Percentiles rank a stretch among this genome's conserved stretches.
phyloP scores from a whole-genome alignment of 371 early-diverging fungal genomes.

The Rhizopus microsporus region DNA sequence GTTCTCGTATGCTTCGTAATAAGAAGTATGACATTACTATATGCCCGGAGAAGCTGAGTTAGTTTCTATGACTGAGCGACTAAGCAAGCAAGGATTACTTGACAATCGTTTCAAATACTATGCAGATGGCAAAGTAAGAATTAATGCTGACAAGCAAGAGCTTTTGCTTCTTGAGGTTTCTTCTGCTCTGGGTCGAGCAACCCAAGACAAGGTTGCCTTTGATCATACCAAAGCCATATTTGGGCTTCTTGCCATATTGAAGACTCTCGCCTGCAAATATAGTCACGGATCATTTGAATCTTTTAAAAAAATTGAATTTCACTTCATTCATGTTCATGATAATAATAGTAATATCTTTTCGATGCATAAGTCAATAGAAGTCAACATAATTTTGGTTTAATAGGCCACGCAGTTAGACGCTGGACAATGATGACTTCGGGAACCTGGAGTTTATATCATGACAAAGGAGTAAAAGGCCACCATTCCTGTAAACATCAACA shows the following conservation, averaged over 20 bases:
- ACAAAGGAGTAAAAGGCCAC: slow-evolving; percentile 16
- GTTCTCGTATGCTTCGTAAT: slow-evolving; percentile 13
- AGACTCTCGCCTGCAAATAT: slow-evolving; percentile 12
- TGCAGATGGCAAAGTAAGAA: slow-evolving; percentile 16
- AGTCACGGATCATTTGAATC: slow-evolving; percentile 15
- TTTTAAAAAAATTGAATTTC: slow-evolving; percentile 15
- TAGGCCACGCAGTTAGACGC: slow-evolving; percentile 14
- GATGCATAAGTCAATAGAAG: slow-evolving; percentile 14
- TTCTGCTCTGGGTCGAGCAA: slow-evolving; percentile 18
- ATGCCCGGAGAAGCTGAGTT: slow-evolving; percentile 11
- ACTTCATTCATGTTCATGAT: slow-evolving; percentile 16
- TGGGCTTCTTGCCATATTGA: slow-evolving; percentile 15
- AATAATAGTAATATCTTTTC: slow-evolving; percentile 11
- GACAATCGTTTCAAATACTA: slow-evolving; percentile 16
- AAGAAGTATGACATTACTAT: slow-evolving; percentile 14
- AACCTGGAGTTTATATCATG: slow-evolving; percentile 15
- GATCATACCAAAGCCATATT: slow-evolving; percentile 20
- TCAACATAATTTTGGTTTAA: slow-evolving; percentile 14
- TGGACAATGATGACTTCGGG: slow-evolving; percentile 16
- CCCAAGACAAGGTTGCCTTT: slow-evolving; percentile 21
- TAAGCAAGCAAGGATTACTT: slow-evolving; percentile 15
- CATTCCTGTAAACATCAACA: slow-evolving; percentile 15
- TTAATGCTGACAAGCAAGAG: slow-evolving; percentile 12
- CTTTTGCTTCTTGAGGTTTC: slow-evolving; percentile 5
- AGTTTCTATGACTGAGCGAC: slow-evolving; percentile 8